A percentile compares a stretch with the other conserved stretches of the same genome.
phyloP scores from a whole-genome alignment of 306 rosid species.

The Urtica urens region DNA sequence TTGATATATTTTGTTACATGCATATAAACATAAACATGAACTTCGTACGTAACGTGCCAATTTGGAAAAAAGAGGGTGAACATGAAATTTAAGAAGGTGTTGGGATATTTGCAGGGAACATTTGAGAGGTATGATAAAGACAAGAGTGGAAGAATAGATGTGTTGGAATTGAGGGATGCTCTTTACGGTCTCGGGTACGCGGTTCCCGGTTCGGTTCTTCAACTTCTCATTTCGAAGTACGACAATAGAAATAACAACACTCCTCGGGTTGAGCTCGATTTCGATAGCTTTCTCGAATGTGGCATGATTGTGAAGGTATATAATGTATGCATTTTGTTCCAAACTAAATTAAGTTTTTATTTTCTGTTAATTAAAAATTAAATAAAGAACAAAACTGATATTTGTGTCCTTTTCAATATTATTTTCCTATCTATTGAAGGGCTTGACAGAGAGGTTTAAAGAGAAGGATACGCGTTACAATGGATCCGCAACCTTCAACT shows the following conservation, averaged over 20 bases:
- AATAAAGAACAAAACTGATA: background rate
- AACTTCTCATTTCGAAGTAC: conserved; percentile 57
- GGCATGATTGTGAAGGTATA: conserved; percentile 85
- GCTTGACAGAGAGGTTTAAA: conserved; percentile 79
- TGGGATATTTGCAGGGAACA: conserved; percentile 39
- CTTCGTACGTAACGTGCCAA: too few species aligned
- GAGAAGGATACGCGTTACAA: conserved; percentile 55
- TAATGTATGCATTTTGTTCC: background rate
- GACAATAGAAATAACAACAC: conserved; percentile 52
- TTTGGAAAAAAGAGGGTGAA: too few species aligned
- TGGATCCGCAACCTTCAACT: conserved; percentile 56
- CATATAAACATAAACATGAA: too few species aligned
- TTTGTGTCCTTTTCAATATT: background rate
- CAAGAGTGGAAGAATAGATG: conserved; percentile 74
- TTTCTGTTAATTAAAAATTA: too few species aligned
- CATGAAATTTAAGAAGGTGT: too few species aligned
- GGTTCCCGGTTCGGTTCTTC: conserved; percentile 60
- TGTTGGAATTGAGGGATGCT: conserved; percentile 81
- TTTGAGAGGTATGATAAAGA: conserved; percentile 83
- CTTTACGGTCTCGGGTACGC: conserved; percentile 70
- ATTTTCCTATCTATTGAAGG: conserved; percentile 36
- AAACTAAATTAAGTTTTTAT: background rate
- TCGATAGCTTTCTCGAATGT: conserved; percentile 75
- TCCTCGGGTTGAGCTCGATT: conserved; percentile 48
- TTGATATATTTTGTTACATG: too few species aligned